phyloP scores from a whole-genome alignment of 2,329 filamentous ascomycete species.

The Cadophora luteo-olivacea region DNA sequence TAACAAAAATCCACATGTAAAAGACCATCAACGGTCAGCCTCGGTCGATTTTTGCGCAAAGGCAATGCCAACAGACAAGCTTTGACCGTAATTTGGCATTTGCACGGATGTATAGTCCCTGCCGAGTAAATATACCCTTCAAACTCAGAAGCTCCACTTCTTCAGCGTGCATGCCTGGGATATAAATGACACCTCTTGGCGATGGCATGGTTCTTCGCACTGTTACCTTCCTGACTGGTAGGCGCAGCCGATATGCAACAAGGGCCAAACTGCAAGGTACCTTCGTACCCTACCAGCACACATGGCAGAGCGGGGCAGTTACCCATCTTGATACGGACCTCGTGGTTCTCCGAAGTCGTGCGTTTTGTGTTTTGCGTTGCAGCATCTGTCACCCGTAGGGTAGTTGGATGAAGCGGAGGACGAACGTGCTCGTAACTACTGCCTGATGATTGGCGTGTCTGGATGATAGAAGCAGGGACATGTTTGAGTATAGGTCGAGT shows the following conservation, averaged over 20 bases:
- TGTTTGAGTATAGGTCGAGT: background rate
- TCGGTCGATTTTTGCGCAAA: background rate
- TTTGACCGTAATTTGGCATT: background rate
- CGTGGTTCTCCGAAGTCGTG: background rate
- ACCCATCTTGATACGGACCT: background rate
- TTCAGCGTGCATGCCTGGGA: background rate
- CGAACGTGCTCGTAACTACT: background rate
- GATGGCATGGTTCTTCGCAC: background rate
- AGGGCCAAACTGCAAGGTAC: background rate
- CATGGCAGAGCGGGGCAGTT: background rate
- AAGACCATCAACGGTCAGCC: background rate
- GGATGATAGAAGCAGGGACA: background rate
- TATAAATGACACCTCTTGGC: background rate
- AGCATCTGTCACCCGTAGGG: background rate
- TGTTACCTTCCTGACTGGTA: slow-evolving; percentile 6
- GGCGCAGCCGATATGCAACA: slow-evolving; percentile 1
- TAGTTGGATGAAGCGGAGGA: background rate
- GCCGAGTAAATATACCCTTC: background rate
- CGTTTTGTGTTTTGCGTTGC: background rate
- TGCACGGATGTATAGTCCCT: background rate
- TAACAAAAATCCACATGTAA: background rate
- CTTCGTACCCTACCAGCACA: background rate
- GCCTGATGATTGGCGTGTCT: background rate
- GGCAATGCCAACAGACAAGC: background rate
- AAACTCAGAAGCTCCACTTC: background rate